phyloP scores from a whole-genome alignment of 2,329 filamentous ascomycete species.

The Aureobasidium sp. region DNA sequence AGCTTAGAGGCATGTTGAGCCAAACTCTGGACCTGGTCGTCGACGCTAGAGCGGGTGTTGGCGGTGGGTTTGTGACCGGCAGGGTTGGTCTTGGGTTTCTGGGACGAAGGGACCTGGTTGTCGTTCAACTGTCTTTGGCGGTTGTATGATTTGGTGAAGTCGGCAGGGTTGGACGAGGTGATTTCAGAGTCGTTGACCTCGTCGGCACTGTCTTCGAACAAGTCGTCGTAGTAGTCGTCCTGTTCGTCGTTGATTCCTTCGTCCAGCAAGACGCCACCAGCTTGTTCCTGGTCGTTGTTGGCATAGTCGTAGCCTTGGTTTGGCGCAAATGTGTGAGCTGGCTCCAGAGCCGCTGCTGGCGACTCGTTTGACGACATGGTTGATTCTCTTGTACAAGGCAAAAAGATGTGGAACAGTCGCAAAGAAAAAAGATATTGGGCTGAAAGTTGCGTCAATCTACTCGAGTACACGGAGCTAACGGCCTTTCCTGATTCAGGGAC shows the following conservation, averaged over 20 bases:
- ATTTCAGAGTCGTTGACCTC: conserved; percentile 54
- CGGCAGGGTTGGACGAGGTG: conserved; percentile 48
- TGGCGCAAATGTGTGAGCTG: conserved; percentile 24
- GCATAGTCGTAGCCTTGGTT: conserved; percentile 24
- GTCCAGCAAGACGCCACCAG: neutral
- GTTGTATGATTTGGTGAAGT: conserved; percentile 83
- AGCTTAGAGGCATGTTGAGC: conserved; percentile 81
- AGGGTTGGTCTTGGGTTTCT: conserved; percentile 66
- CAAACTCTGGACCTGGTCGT: conserved; percentile 81
- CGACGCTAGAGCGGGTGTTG: conserved; percentile 70
- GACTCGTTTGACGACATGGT: conserved; percentile 1
- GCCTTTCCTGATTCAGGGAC: conserved; percentile 4
- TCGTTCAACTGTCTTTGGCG: conserved; percentile 64
- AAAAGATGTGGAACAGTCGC: neutral
- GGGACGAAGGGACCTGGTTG: conserved; percentile 37
- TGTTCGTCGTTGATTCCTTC: conserved; percentile 34
- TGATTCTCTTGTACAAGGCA: too few species aligned
- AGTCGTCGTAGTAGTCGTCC: conserved; percentile 55
- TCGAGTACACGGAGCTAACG: neutral
- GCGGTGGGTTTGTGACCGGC: conserved; percentile 53
- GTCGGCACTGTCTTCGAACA: conserved; percentile 43
- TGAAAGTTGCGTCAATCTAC: neutral
- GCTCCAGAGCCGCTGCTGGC: conserved; percentile 18
- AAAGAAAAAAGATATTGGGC: conserved; percentile 2
- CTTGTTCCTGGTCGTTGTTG: conserved; percentile 18